Conservation (phyloP, 2,329 filamentous ascomycete genomes). For the Talaromyces funiculosus region DNA sequence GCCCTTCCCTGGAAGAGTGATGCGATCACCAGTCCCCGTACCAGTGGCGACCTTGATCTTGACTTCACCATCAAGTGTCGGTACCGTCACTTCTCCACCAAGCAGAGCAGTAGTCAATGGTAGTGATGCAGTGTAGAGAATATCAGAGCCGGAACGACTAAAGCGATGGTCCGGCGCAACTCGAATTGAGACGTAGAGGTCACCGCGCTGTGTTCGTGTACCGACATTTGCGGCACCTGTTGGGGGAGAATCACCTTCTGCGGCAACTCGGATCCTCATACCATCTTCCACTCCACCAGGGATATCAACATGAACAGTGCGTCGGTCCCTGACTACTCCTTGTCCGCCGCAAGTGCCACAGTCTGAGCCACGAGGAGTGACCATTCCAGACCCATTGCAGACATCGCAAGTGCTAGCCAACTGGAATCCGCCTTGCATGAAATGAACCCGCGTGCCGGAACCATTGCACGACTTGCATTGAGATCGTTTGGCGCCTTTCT, state of each 20-base stretch:
- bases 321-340: slow-evolving; percentile 76
- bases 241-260: slow-evolving; percentile 79
- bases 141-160: slow-evolving; percentile 77
- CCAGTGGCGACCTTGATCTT: slow-evolving; percentile 88
- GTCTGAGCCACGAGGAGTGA: slow-evolving; percentile 71
- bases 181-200: slow-evolving; percentile 84
- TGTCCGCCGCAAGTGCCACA: slow-evolving; percentile 75
- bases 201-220: slow-evolving; percentile 65
- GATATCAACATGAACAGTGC: slow-evolving; percentile 83
- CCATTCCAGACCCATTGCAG: slow-evolving; percentile 73
- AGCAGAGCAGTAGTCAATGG: slow-evolving; percentile 89
- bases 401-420: slow-evolving; percentile 83
- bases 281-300: slow-evolving; percentile 94
- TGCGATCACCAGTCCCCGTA: slow-evolving; percentile 84
- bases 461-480: slow-evolving; percentile 78
- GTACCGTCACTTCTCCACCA: slow-evolving; percentile 82
- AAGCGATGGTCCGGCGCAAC: slow-evolving; percentile 90
- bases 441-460: slow-evolving; percentile 78
- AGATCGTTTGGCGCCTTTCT: slow-evolving; percentile 66
- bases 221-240: slow-evolving; percentile 64
- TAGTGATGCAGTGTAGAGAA: slow-evolving; percentile 85
- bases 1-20: slow-evolving; percentile 83
- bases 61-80: slow-evolving; percentile 84
- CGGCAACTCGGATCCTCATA: slow-evolving; percentile 79
- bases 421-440: slow-evolving; percentile 90